phyloP scores from a whole-genome alignment of 2,329 filamentous ascomycete genomes.

The Ilyonectria robusta region DNA sequence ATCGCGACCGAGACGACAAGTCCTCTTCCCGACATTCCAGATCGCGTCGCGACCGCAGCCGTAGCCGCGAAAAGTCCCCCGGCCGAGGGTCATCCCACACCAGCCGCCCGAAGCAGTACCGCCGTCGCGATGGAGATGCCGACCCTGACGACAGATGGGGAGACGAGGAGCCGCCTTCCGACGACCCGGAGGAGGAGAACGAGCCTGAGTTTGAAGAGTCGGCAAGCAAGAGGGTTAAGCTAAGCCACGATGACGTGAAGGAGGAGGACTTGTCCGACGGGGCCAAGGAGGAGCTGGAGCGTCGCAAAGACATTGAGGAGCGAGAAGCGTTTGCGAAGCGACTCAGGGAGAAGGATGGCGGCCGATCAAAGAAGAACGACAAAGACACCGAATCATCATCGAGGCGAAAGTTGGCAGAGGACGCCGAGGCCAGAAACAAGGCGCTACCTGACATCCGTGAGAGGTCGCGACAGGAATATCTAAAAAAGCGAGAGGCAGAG shows the following conservation, averaged over 20 bases:
- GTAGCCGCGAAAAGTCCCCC: slow-evolving; percentile 53
- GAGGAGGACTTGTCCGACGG: slow-evolving; percentile 71
- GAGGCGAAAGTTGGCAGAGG: slow-evolving; percentile 64
- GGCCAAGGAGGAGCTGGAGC: slow-evolving; percentile 69
- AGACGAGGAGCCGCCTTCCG: slow-evolving; percentile 75
- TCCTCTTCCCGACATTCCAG: slow-evolving; percentile 46
- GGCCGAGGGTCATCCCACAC: slow-evolving; percentile 40
- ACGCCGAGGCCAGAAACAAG: slow-evolving; percentile 75
- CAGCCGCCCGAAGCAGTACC: slow-evolving; percentile 59
- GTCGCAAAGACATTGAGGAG: slow-evolving; percentile 79
- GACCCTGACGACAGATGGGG: slow-evolving; percentile 87
- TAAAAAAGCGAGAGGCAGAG: slow-evolving; percentile 92
- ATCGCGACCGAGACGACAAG: slow-evolving; percentile 54
- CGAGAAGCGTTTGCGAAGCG: slow-evolving; percentile 85
- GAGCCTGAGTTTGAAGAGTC: slow-evolving; percentile 77
- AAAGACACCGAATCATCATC: slow-evolving; percentile 70
- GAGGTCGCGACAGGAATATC: slow-evolving; percentile 90
- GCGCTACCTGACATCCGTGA: slow-evolving; percentile 87
- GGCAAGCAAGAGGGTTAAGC: slow-evolving; percentile 78
- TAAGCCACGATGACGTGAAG: slow-evolving; percentile 68
- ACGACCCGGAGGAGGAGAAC: slow-evolving; percentile 59
- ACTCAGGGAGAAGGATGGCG: slow-evolving; percentile 79
- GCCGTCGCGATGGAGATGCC: slow-evolving; percentile 56
- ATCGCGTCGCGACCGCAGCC: slow-evolving; percentile 49
- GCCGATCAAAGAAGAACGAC: slow-evolving; percentile 77